Evolutionary conservation across 805 yeast species (phyloP).

Genomic region (Phaffomyces opuntiae): DNA sequence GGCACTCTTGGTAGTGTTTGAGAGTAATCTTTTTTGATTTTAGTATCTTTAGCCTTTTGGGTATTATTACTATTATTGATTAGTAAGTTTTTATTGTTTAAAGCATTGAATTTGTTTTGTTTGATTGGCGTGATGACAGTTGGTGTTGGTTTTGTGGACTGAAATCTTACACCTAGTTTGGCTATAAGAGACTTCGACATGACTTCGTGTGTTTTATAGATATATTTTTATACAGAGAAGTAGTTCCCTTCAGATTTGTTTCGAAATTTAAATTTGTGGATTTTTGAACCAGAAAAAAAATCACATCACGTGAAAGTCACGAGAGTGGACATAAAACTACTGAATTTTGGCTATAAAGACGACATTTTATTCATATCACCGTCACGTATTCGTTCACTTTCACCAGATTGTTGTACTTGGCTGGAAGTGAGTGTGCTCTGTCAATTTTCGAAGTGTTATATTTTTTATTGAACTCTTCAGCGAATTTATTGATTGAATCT

Average conservation of each 20-base stretch:
- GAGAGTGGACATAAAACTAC: neutral
- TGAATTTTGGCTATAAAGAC: neutral
- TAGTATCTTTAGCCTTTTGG: neutral
- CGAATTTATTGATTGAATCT: neutral
- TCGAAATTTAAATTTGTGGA: no score
- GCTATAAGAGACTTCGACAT: neutral
- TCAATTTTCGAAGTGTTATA: neutral
- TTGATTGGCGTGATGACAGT: neutral
- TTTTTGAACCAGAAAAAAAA: no score
- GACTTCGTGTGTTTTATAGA: neutral
- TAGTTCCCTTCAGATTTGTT: neutral
- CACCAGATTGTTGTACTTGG: neutral
- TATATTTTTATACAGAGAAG: neutral
- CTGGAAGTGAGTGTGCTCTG: neutral
- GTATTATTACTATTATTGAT: neutral
- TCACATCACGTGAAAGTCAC: neutral
- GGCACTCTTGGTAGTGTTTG: constrained; percentile 12
- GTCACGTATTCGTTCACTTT: neutral
- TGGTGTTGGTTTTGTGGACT: constrained; percentile 7
- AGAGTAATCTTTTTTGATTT: constrained; percentile 15
- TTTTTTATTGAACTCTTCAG: neutral
- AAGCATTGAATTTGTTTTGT: constrained; percentile 17
- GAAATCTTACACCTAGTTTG: constrained; percentile 1
- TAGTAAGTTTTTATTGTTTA: constrained; percentile 19
- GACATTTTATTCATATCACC: neutral